Percentiles rank a stretch among this genome's conserved stretches.
Conservation (phyloP, 140 eudicot genomes). For the Cichorium intybus region DNA sequence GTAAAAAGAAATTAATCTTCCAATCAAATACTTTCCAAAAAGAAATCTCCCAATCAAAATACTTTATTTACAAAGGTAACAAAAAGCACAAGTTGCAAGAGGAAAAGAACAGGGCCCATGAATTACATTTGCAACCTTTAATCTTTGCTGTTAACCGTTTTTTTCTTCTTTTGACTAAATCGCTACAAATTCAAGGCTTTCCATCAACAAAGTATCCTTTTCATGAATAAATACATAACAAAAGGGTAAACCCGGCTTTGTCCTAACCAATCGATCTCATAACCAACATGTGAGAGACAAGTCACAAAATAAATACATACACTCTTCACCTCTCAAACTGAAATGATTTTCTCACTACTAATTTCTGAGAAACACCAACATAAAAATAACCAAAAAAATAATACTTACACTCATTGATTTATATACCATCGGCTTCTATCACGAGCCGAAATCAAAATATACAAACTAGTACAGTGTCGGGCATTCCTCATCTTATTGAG, state of each 20-base stretch:
- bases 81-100: background rate
- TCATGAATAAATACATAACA: too few species aligned
- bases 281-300: too few species aligned
- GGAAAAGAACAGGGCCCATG: background rate
- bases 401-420: conserved; percentile 6
- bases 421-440: conserved; percentile 4
- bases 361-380: background rate
- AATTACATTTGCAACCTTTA: too few species aligned
- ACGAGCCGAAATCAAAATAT: conserved; percentile 1
- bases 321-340: background rate
- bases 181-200: too few species aligned
- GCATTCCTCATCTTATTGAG: too few species aligned
- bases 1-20: background rate
- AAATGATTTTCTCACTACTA: background rate
- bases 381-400: background rate
- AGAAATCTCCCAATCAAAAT: background rate
- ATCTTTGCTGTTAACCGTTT: too few species aligned
- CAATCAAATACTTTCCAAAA: background rate
- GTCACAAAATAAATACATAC: background rate
- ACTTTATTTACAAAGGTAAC: background rate
- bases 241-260: too few species aligned
- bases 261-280: too few species aligned
- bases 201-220: too few species aligned
- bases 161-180: too few species aligned
- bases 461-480: background rate